Evolutionary conservation across 345 rosid species (phyloP), one percentile per base, ranked within the genome.

Genomic region (Isatis tinctoria): DNA sequence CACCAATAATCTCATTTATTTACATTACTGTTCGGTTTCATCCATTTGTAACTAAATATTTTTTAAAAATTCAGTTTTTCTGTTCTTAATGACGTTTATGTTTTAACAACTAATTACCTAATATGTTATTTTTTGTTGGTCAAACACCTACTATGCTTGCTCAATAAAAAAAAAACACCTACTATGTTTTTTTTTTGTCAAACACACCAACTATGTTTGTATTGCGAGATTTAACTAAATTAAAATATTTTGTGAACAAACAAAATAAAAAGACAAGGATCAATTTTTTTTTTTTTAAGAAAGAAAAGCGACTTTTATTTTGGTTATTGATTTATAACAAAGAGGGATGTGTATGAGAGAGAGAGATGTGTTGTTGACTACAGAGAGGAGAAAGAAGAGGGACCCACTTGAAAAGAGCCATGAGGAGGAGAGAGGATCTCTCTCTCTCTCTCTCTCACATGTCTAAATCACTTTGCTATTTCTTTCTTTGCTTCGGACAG

Each of bases 401-500:
- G 60, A 35, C 73, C 73, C 56, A 67, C 28, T 13, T 37, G 67
- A 67, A 74, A 75, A 52, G 56, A 60, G 35, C 36, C 37, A 67
- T 22, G 24, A 49, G 12, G 32, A 51, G 57, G 26, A 51, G 32
- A 60, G 63, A 52, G 26, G 61, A 64, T 51, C n/a, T 39, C 60
- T 32, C 8, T 32, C 35, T 27, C 30, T 27, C 30, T 67, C 72
- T 74, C 72, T 65, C 80, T 77, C 77, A 72, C 64, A 66, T 72
- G 81, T 78, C 81, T 17, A 12, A 8, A 36, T 78, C 81, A 72
- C 77, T 78, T 78, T 78, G 73, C 81, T 60, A 72, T 78, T 72
- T 78, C 81, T 78, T 60, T 78, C 74, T 60, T 78, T 78, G 77
- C 77, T 72, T 78, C 18, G 81, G 69, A 72, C 77, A 72, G 73